Evolutionary conservation across 2,329 filamentous ascomycete genomes (phyloP).

Genomic region (Gremmenia infestans): DNA sequence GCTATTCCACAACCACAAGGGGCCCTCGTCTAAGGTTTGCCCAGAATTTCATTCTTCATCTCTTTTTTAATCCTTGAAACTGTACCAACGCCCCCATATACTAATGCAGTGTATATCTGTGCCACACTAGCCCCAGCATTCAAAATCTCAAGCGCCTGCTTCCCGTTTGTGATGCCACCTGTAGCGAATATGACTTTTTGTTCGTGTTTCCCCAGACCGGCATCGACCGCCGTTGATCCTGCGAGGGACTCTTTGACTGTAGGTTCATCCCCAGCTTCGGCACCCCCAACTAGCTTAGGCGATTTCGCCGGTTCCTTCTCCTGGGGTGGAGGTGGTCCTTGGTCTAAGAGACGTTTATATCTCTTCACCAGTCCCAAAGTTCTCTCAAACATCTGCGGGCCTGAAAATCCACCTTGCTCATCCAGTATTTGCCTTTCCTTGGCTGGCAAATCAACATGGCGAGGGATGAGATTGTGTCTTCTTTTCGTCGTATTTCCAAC

Average conservation of each 20-base stretch:
- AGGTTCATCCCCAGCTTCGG: conserved; percentile 29
- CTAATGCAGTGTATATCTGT: conserved; percentile 80
- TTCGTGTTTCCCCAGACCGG: conserved; percentile 6
- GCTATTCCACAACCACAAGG: too few species aligned
- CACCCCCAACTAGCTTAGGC: background rate
- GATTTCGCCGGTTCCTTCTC: background rate
- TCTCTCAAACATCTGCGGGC: conserved; percentile 79
- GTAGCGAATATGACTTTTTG: conserved; percentile 86
- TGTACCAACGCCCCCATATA: conserved; percentile 59
- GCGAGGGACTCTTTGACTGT: conserved; percentile 21
- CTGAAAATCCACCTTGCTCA: conserved; percentile 85
- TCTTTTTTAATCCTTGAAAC: conserved; percentile 61
- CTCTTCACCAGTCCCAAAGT: conserved; percentile 73
- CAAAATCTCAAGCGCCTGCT: conserved; percentile 74
- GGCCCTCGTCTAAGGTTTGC: conserved; percentile 30
- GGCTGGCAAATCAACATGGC: conserved; percentile 57
- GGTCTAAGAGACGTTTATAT: conserved; percentile 68
- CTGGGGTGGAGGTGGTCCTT: conserved; percentile 36
- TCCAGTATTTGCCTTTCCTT: conserved; percentile 63
- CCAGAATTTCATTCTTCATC: conserved; percentile 44
- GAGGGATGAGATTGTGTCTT: conserved; percentile 64
- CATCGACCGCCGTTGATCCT: background rate
- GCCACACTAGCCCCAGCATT: conserved; percentile 87
- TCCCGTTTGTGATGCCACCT: conserved; percentile 84
- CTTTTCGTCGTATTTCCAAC: conserved; percentile 96